phyloP scores from a whole-genome alignment of 805 yeast genomes.

The Ogataea trehalophila region DNA sequence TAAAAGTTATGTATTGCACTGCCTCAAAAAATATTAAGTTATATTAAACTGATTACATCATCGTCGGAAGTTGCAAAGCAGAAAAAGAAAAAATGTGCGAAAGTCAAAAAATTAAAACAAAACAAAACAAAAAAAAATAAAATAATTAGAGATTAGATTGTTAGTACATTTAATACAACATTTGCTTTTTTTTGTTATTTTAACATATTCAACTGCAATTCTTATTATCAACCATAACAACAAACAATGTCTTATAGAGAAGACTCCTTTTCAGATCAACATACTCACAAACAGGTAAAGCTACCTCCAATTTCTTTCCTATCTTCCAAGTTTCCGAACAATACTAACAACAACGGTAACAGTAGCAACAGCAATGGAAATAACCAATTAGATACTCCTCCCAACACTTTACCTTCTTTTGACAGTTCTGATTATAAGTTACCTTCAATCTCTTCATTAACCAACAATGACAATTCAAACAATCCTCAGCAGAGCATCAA shows the following conservation, averaged over 20 bases:
- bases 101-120: too few species aligned
- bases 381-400: not conserved
- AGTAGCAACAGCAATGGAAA: conserved; percentile 2
- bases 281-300: conserved; percentile 13
- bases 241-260: not conserved
- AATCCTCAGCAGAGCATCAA: conserved; percentile 6
- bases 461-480: conserved; percentile 4
- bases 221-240: not conserved
- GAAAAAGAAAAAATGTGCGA: too few species aligned
- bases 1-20: too few species aligned
- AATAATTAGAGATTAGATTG: too few species aligned
- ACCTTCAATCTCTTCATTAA: conserved; percentile 36
- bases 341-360: conserved; percentile 3
- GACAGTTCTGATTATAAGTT: conserved; percentile 24
- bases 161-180: too few species aligned
- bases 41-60: too few species aligned
- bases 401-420: conserved; percentile 6
- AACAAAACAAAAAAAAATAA: too few species aligned
- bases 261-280: not conserved
- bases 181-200: too few species aligned
- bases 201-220: not conserved
- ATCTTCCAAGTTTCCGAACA: conserved; percentile 1
- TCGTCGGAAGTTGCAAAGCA: too few species aligned
- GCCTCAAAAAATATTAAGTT: too few species aligned
- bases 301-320: conserved; percentile 26